Evolutionary conservation across 2,329 filamentous ascomycete genomes (phyloP).

Genomic region (Penicillium rolfsii): DNA sequence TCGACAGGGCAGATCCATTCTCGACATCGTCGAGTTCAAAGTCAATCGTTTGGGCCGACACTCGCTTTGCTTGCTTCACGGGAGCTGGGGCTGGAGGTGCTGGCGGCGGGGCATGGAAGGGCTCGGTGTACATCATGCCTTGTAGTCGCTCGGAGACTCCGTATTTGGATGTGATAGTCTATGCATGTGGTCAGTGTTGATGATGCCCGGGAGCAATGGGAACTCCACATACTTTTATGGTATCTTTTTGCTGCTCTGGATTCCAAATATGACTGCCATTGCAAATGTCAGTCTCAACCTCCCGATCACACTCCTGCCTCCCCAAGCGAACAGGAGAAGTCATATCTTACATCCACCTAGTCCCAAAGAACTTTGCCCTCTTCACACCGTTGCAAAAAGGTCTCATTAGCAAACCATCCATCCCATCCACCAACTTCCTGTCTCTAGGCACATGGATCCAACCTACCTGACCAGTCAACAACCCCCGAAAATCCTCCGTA

Average conservation of each 20-base stretch:
- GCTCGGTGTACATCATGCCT: constrained; percentile 65
- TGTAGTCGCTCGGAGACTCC: constrained; percentile 69
- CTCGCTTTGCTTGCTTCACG: constrained; percentile 17
- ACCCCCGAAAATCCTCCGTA: constrained; percentile 37
- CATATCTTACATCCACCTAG: constrained; percentile 69
- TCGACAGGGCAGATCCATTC: constrained; percentile 32
- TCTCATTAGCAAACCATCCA: not conserved
- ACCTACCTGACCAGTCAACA: constrained; percentile 41
- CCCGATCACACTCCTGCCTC: not conserved
- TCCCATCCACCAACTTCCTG: not conserved
- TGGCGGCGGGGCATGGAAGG: constrained; percentile 39
- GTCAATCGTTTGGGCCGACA: constrained; percentile 15
- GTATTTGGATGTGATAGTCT: constrained; percentile 63
- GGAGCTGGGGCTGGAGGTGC: constrained; percentile 13
- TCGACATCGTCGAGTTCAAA: constrained; percentile 36
- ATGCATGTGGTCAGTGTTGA: not conserved
- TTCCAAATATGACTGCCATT: constrained; percentile 67
- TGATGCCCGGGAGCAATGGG: constrained; percentile 10
- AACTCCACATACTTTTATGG: constrained; percentile 50
- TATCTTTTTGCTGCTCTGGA: constrained; percentile 61
- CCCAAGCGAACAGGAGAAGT: not conserved
- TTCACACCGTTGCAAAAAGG: constrained; percentile 28
- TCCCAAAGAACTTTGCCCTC: constrained; percentile 55
- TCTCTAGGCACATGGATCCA: not conserved
- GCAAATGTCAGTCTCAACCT: constrained; percentile 11